Evolutionary conservation across 352 stramenopile genomes (phyloP).

Genomic region (Phytophthora pluvialis): DNA sequence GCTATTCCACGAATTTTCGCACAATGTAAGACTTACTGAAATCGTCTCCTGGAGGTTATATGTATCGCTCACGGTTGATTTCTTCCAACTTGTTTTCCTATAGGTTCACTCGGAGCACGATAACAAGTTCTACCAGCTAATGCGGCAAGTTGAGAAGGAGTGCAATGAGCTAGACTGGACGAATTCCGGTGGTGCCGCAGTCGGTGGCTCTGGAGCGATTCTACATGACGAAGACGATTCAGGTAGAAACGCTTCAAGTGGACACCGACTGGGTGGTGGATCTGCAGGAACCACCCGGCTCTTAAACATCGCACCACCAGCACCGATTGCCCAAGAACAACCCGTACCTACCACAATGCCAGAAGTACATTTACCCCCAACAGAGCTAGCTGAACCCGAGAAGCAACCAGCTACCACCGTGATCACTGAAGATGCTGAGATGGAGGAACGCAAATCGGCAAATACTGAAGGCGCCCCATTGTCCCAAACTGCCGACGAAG

Average conservation of each 20-base stretch:
- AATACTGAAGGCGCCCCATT: not conserved
- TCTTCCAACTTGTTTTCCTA: not conserved
- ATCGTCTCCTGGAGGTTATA: not conserved
- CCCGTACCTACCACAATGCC: not conserved
- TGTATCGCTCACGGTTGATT: not conserved
- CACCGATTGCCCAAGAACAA: not conserved
- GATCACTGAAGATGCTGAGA: conserved; percentile 23
- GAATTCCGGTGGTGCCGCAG: conserved; percentile 40
- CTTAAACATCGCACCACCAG: not conserved
- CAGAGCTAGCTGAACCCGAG: not conserved
- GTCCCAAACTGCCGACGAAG: conserved; percentile 24
- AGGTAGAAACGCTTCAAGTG: conserved; percentile 7
- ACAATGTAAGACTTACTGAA: conserved; percentile 79
- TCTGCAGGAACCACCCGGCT: conserved; percentile 40
- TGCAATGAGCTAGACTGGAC: conserved; percentile 80
- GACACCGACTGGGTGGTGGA: conserved; percentile 50
- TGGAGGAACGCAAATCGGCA: conserved; percentile 13
- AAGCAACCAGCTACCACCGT: not conserved
- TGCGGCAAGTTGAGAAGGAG: conserved; percentile 78
- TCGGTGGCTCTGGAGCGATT: conserved; percentile 38
- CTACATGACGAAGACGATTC: conserved; percentile 25
- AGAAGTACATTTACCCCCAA: not conserved
- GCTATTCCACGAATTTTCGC: conserved; percentile 94
- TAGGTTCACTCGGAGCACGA: conserved; percentile 83
- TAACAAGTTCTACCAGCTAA: conserved; percentile 83